Conservation (phyloP, 768 basidiomycete genomes). For the Russula sp. region DNA sequence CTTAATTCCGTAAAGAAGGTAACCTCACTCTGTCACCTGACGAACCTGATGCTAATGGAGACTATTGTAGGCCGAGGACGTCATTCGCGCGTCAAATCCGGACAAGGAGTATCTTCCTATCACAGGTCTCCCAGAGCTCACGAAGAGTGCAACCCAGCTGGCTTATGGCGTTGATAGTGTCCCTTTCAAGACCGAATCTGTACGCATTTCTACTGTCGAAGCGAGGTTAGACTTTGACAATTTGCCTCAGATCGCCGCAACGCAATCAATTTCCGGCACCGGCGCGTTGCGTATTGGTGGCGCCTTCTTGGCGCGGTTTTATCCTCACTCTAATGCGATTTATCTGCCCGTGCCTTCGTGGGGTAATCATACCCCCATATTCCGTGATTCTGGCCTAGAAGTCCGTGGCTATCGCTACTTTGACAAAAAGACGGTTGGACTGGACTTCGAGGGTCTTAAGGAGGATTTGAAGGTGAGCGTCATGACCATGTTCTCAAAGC, state of each 20-base stretch:
- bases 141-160: slow-evolving; percentile 79
- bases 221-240: neutral
- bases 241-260: slow-evolving; percentile 63
- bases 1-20: slow-evolving; percentile 87
- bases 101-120: slow-evolving; percentile 99
- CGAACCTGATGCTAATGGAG: slow-evolving; percentile 16
- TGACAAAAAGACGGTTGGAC: slow-evolving; percentile 85
- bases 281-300: slow-evolving; percentile 96
- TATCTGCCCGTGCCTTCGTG: slow-evolving; percentile 94
- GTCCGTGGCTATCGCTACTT: slow-evolving; percentile 93
- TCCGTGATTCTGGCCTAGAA: slow-evolving; percentile 92
- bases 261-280: slow-evolving; percentile 96
- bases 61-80: slow-evolving; percentile 65
- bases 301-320: slow-evolving; percentile 86
- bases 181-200: slow-evolving; percentile 67
- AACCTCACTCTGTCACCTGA: slow-evolving; percentile 6
- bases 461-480: slow-evolving; percentile 71
- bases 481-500: slow-evolving; percentile 6
- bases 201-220: slow-evolving; percentile 39
- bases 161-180: slow-evolving; percentile 84
- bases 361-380: slow-evolving; percentile 95
- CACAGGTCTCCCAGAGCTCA: slow-evolving; percentile 84
- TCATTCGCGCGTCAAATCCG: slow-evolving; percentile 56
- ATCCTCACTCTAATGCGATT: slow-evolving; percentile 80
- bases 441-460: slow-evolving; percentile 90